phyloP scores from a whole-genome alignment of 257 asterid genomes.

The Gardenia jasminoides region DNA sequence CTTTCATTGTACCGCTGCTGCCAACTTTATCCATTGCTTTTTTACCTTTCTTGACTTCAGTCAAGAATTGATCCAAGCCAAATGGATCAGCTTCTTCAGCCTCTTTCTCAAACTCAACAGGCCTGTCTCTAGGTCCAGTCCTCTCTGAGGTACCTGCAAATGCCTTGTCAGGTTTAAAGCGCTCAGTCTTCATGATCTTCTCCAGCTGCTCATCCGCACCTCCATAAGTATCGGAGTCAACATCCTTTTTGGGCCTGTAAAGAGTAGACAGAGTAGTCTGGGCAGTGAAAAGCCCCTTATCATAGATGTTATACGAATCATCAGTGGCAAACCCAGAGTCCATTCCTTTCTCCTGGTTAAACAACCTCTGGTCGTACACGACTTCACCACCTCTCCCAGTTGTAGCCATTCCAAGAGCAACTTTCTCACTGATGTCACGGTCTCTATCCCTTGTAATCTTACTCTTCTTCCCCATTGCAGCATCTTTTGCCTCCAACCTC shows the following conservation, averaged over 20 bases:
- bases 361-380: conserved; percentile 79
- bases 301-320: conserved; percentile 73
- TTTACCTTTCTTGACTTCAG: conserved; percentile 85
- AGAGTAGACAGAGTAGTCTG: conserved; percentile 73
- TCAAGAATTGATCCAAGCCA: conserved; percentile 82
- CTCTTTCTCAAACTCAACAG: conserved; percentile 76
- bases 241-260: conserved; percentile 78
- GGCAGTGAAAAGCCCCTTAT: conserved; percentile 71
- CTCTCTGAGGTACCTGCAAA: conserved; percentile 76
- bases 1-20: conserved; percentile 48
- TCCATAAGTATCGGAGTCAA: conserved; percentile 78
- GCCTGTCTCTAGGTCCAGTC: conserved; percentile 67
- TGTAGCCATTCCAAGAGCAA: conserved; percentile 85
- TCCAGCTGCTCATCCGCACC: conserved; percentile 87
- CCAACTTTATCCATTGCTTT: conserved; percentile 82
- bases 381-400: conserved; percentile 70
- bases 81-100: conserved; percentile 86
- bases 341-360: conserved; percentile 93
- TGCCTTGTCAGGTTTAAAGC: conserved; percentile 72
- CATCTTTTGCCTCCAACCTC: conserved; percentile 89
- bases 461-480: conserved; percentile 85
- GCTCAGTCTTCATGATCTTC: conserved; percentile 80
- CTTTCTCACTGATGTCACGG: conserved; percentile 84
- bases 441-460: conserved; percentile 87
- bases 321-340: conserved; percentile 84